A percentile compares a stretch with the other conserved stretches of the same genome.
Evolutionary conservation across 306 rosid species (phyloP).

Genomic region (Inga laurina): DNA sequence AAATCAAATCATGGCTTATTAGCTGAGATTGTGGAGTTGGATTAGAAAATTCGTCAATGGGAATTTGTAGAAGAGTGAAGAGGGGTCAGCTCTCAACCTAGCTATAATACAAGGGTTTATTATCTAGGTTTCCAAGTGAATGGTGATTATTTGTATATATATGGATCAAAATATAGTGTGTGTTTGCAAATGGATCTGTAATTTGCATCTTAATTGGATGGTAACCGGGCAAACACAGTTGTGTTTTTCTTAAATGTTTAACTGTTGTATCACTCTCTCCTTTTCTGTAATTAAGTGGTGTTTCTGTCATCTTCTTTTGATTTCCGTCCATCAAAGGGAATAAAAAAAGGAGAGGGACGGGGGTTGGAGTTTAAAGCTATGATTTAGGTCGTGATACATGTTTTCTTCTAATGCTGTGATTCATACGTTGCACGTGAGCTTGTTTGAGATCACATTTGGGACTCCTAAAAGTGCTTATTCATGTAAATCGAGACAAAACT

Average conservation of each 20-base stretch:
- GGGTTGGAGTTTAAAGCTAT: background rate
- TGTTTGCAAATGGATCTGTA: background rate
- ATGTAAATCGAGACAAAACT: accelerated
- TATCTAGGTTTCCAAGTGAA: background rate
- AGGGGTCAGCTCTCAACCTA: background rate
- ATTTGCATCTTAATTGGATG: background rate
- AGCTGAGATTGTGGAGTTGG: background rate
- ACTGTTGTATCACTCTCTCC: background rate
- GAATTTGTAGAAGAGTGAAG: background rate
- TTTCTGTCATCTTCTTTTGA: background rate
- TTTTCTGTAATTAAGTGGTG: background rate
- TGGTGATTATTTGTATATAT: background rate
- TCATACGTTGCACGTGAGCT: slow-evolving; percentile 43
- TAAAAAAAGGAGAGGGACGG: no score
- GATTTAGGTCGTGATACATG: background rate
- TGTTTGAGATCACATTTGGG: no score
- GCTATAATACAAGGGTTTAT: background rate
- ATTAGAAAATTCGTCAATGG: background rate
- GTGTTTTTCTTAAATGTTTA: background rate
- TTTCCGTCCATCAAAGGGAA: background rate
- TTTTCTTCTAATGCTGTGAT: slow-evolving; percentile 22
- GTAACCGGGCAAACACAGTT: background rate
- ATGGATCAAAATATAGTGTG: background rate
- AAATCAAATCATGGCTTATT: background rate
- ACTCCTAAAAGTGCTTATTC: no score